Conservation (phyloP, 768 basidiomycete genomes). For the Suillus subluteus region DNA sequence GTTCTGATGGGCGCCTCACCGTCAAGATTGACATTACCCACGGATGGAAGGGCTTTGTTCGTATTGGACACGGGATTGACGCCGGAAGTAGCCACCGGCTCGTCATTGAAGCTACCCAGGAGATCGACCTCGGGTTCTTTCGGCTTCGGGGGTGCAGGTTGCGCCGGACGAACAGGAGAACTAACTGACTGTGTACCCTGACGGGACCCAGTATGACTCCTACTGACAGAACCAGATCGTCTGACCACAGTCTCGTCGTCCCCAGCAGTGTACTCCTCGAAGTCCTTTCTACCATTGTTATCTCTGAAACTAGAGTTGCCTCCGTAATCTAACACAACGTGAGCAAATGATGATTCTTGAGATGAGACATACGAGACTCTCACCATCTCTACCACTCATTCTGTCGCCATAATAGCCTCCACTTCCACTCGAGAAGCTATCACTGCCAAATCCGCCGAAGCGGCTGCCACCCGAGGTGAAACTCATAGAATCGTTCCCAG, state of each 20-base stretch:
- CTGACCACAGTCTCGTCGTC: conserved; percentile 71
- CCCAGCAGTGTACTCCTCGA: conserved; percentile 96
- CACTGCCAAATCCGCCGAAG: conserved; percentile 75
- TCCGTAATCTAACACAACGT: conserved; percentile 33
- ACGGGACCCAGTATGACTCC: conserved; percentile 43
- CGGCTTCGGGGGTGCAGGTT: conserved; percentile 39
- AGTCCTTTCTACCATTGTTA: conserved; percentile 55
- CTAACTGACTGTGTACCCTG: conserved; percentile 33
- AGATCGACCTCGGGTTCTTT: conserved; percentile 68
- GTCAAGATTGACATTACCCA: conserved; percentile 28
- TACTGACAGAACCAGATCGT: conserved; percentile 43
- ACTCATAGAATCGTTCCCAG: conserved; percentile 79
- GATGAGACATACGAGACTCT: conserved; percentile 20
- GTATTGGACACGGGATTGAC: conserved; percentile 19
- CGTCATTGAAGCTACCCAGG: conserved; percentile 78
- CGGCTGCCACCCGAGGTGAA: conserved; percentile 61
- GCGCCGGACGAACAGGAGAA: conserved; percentile 20
- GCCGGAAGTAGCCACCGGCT: conserved; percentile 36
- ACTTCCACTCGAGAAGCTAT: conserved; percentile 40
- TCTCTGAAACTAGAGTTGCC: conserved; percentile 67
- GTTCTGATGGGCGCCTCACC: conserved; percentile 20
- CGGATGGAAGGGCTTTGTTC: conserved; percentile 36
- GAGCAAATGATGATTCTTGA: conserved; percentile 19
- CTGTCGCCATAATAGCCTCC: conserved; percentile 49
- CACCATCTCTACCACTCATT: conserved; percentile 44